Base-by-base conservation (phyloP, 371 early-diverging fungal species). In the Parasitella parasitica region DNA sequence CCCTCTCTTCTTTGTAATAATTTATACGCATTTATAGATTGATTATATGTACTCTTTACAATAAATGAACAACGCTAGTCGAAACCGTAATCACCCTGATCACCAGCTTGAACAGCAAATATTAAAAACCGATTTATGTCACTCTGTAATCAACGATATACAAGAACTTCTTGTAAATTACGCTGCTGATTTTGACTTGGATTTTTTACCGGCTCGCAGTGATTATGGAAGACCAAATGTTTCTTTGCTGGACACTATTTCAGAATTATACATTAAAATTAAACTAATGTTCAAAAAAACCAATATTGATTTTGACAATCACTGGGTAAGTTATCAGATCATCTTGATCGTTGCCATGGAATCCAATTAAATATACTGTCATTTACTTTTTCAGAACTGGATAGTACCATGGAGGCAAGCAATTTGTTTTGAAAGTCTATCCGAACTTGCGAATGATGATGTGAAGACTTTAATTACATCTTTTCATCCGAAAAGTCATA, bases 401-500 rank as follows among this genome's bases (percentile, higher is more conserved):
- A 70, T 69, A 16, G 61, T 72, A 36, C 72, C 75, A 9, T 77
- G 75, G 77, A 54, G 75, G 27, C 72, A 77, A 52, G 72, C 72
- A 16, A 58, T 74, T 16, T 70, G 69, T 5, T 72, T 66, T 57
- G 75, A 77, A 46, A 70, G 66, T 24, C 58, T 74, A 15, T 39
- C 63, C 2, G 66, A 64, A 35, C 51, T 70, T 9, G 64, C 64
- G 3, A 56, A 64, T 24, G 61, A 68, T 22, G 64, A 77, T 49
- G 49, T 54, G 6, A 41, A 54, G 4, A 48, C 34, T 1, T 22
- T 74, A 12, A 65, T 77, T 6, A 32, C 57, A 11, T 71, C 72
- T 1, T 73, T 67, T 41, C 74, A 69, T 57, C 64, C 72, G 9
- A 69, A 67, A 41, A 64, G 70, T 27, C 77, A 66, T 34, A 69